Evolutionary conservation across 805 yeast species (phyloP).

Genomic region (Lipomyces sp.): DNA sequence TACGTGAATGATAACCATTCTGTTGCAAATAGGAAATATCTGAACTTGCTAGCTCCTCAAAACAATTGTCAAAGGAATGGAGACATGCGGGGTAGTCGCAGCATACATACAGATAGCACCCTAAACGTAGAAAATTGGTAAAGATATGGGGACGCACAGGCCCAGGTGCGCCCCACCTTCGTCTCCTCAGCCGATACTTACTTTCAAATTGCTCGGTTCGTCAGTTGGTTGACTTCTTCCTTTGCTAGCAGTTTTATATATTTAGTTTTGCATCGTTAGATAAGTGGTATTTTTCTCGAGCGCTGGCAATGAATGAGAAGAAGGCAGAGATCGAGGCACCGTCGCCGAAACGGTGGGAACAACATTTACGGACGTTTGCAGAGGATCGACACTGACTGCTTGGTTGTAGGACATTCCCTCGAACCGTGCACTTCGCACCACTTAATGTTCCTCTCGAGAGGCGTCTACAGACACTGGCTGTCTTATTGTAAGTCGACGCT

Average conservation of each 20-base stretch:
- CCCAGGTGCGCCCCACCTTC: not conserved
- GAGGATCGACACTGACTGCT: not conserved
- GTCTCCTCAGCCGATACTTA: not conserved
- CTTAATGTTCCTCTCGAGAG: slow-evolving; percentile 59
- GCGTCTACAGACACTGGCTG: slow-evolving; percentile 67
- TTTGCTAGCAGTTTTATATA: not conserved
- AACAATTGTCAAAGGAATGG: too few relatives aligned
- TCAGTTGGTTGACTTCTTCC: not conserved
- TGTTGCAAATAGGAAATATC: too few relatives aligned
- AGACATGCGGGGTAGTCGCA: not conserved
- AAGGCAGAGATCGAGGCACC: not conserved
- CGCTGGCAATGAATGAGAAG: not conserved
- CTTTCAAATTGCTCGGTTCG: not conserved
- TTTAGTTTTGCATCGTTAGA: not conserved
- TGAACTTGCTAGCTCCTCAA: not conserved
- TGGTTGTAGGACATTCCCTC: slow-evolving; percentile 8
- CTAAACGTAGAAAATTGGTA: not conserved
- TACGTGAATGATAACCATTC: too few relatives aligned
- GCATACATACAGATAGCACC: not conserved
- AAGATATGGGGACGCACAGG: not conserved
- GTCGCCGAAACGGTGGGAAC: not conserved
- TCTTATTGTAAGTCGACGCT: slow-evolving; percentile 55
- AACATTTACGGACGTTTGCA: not conserved
- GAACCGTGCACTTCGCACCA: slow-evolving; percentile 52
- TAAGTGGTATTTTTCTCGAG: not conserved